Conservation (phyloP, 2,329 filamentous ascomycete genomes). For the Ilyonectria destructans region DNA sequence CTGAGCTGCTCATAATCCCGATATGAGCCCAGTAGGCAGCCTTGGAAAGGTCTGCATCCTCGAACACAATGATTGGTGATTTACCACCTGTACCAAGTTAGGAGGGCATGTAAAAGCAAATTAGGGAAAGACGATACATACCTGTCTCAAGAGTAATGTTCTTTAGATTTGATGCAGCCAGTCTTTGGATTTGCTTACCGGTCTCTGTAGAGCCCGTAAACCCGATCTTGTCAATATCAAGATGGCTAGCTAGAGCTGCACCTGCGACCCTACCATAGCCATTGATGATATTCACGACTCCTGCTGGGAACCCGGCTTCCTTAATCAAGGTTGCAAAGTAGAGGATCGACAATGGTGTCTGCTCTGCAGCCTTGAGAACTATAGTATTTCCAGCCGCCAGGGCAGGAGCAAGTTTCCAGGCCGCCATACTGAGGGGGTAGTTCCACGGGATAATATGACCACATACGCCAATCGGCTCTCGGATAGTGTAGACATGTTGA, state of each 20-base stretch:
- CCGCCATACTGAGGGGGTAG: not conserved
- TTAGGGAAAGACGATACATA: too few relatives aligned
- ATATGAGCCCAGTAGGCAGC: slow-evolving; percentile 2
- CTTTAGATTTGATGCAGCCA: slow-evolving; percentile 7
- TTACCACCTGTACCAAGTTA: not conserved
- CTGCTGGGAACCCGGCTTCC: not conserved
- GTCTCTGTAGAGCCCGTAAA: slow-evolving; percentile 10
- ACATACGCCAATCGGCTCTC: slow-evolving; percentile 9
- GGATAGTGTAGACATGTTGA: not conserved
- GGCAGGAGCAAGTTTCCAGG: slow-evolving; percentile 14
- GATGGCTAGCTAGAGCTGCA: not conserved
- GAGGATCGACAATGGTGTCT: slow-evolving; percentile 6
- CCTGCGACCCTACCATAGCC: slow-evolving; percentile 5
- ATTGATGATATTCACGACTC: slow-evolving; percentile 11
- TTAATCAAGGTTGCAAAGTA: not conserved
- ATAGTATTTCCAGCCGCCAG: slow-evolving; percentile 9
- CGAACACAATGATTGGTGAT: not conserved
- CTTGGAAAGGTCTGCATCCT: slow-evolving; percentile 8
- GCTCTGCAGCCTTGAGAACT: slow-evolving; percentile 12
- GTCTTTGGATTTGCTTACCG: not conserved
- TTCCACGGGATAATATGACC: slow-evolving; percentile 25
- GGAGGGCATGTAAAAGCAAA: too few relatives aligned
- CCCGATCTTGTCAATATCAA: slow-evolving; percentile 7
- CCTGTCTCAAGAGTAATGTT: slow-evolving; percentile 6
- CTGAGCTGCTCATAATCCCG: not conserved